phyloP scores from a whole-genome alignment of 192 early-diverging fungal genomes.

The Coemansia sp. region DNA sequence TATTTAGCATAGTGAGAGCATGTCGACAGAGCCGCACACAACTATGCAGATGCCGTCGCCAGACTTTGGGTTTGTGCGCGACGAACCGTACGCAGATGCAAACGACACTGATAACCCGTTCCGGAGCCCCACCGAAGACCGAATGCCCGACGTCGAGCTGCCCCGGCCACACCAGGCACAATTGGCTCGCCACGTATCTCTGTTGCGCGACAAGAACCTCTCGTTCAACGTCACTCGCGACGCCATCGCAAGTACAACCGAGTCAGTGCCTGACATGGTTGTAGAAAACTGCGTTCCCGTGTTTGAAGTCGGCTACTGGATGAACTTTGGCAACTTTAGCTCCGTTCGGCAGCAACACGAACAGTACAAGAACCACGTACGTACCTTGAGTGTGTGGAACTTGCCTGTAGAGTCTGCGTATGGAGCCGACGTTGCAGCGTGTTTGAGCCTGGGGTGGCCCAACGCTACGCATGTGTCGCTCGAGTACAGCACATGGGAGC shows the following conservation, averaged over 20 bases:
- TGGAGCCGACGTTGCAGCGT: slow-evolving; percentile 45
- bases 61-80: slow-evolving; percentile 9
- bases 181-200: slow-evolving; percentile 38
- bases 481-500: slow-evolving; percentile 55
- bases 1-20: background rate
- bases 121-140: background rate
- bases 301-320: slow-evolving; percentile 55
- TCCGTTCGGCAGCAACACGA: slow-evolving; percentile 49
- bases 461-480: slow-evolving; percentile 43
- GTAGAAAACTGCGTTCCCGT: slow-evolving; percentile 50
- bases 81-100: background rate
- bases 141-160: background rate
- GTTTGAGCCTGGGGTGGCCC: slow-evolving; percentile 48
- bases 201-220: slow-evolving; percentile 42
- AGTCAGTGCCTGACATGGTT: slow-evolving; percentile 7
- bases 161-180: slow-evolving; percentile 17
- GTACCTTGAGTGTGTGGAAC: slow-evolving; percentile 50
- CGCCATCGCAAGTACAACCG: background rate
- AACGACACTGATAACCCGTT: background rate
- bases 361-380: slow-evolving; percentile 42
- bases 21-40: slow-evolving; percentile 12
- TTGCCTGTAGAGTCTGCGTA: slow-evolving; percentile 52
- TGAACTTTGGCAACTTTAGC: slow-evolving; percentile 54
- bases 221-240: slow-evolving; percentile 25
- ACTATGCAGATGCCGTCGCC: slow-evolving; percentile 9